Evolutionary conservation across 768 basidiomycete species (phyloP).

Genomic region (Cyclocybe cylindracea): DNA sequence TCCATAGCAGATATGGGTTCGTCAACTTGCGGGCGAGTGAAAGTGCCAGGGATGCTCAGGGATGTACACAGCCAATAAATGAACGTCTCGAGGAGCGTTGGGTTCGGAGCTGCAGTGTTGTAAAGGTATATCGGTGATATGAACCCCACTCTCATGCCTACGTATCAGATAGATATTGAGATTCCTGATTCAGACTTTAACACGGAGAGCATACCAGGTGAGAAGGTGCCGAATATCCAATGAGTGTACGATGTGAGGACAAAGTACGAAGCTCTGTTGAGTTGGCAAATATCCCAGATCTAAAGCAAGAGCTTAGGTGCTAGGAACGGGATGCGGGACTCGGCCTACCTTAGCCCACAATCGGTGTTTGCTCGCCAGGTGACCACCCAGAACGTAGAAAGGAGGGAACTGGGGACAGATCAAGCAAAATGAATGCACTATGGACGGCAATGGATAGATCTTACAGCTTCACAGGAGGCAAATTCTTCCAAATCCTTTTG

Average conservation of each 20-base stretch:
- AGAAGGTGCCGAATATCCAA: constrained; percentile 65
- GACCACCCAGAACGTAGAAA: constrained; percentile 31
- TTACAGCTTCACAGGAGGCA: constrained; percentile 42
- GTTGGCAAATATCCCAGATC: constrained; percentile 60
- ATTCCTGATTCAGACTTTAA: not conserved
- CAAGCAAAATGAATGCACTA: constrained; percentile 14
- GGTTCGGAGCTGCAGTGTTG: constrained; percentile 36
- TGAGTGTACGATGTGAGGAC: constrained; percentile 60
- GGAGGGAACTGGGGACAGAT: constrained; percentile 37
- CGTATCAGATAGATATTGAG: not conserved
- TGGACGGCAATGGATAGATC: constrained; percentile 7
- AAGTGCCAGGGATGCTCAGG: constrained; percentile 38
- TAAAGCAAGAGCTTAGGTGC: constrained; percentile 14
- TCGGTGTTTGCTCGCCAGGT: constrained; percentile 45
- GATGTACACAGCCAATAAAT: constrained; percentile 59
- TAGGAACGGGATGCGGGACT: not conserved
- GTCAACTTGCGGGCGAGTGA: constrained; percentile 26
- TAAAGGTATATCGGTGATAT: constrained; percentile 46
- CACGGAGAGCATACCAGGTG: constrained; percentile 39
- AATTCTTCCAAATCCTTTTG: constrained; percentile 56
- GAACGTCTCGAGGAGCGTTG: constrained; percentile 48
- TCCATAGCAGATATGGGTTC: constrained; percentile 9
- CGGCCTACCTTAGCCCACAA: constrained; percentile 58
- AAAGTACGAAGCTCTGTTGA: constrained; percentile 51
- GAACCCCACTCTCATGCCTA: constrained; percentile 57